Base-by-base conservation (phyloP, 139 green algal species). In the Pseudopediastrum boryanum region DNA sequence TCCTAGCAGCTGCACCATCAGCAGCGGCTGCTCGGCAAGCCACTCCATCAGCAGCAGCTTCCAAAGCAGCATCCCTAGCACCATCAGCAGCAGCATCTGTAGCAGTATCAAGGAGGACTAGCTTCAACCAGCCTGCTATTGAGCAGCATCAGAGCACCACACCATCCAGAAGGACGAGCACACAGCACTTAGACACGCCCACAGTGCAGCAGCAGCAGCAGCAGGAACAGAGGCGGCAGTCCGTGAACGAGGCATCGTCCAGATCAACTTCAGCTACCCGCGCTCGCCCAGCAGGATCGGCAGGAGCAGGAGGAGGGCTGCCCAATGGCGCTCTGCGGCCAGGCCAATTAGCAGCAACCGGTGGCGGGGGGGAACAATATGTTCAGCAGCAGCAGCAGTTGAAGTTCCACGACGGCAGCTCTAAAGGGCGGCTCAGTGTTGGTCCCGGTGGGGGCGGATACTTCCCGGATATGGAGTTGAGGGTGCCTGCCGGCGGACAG, bases 381-480 rank as follows among this genome's bases (percentile, higher is more conserved):
- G 48, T n/a, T 19, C 16, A 58, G 48, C 48, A n/a, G 48, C 48
- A 19, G 16, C 48, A 19, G 48, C 48, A 19, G 48, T 58, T n/a
- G n/a, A n/a, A n/a, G n/a, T n/a, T n/a, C n/a, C n/a, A n/a, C n/a
- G n/a, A n/a, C n/a, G n/a, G n/a, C n/a, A n/a, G n/a, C n/a, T n/a
- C n/a, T n/a, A n/a, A n/a, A n/a, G n/a, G n/a, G n/a, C n/a, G n/a
- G n/a, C n/a, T n/a, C n/a, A n/a, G n/a, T n/a, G n/a, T n/a, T n/a
- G n/a, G n/a, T n/a, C n/a, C n/a, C n/a, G n/a, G n/a, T n/a, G n/a
- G n/a, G n/a, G n/a, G n/a, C n/a, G n/a, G n/a, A n/a, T 19, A n/a
- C 29, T 80, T 80, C 36, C 73, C 73, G 29, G 73, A 72, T 43
- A 39, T 80, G 4, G 73, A 80, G n/a, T 72, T 80, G 23, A 38